Base-by-base conservation (phyloP, 805 yeast species). In the Cephaloascus fragrans region DNA sequence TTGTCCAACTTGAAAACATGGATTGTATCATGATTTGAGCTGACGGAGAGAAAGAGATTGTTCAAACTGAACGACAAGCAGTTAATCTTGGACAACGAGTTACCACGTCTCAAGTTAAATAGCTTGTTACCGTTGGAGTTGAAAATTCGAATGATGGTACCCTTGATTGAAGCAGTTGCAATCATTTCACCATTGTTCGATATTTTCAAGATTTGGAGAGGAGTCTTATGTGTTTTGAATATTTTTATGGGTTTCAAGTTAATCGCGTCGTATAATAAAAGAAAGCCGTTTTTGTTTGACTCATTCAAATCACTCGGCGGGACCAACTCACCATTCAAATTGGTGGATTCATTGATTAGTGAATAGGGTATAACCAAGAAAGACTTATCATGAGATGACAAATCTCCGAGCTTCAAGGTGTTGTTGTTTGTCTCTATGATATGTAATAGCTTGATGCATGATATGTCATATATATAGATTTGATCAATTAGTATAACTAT, bases 391-490 rank as follows among this genome's bases (percentile, higher is more conserved):
- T 59, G 63, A 4, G 61, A 48, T 35, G 66, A 53, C 35, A 66
- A 48, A 36, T 57, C 67, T 0, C 33, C 33, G 8, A 16, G n/a
- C n/a, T 31, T 31, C 18, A 31, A 16, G 6, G 33, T 8, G n/a
- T 31, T 31, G 33, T 16, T 31, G 15, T 55, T 51, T 6, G 59
- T 45, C 32, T 64, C 65, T 37, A 67, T 48, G 10, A 64, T 58
- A 42, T 64, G 64, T 33, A 90, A 56, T 19, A 89, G 71, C 51
- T 84, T 79, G 80, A 90, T 88, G 56, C 94, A 85, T 41, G 93
- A 77, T 44, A 90, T 81, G 57, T 90, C 97, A 62, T 90, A 93
- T 36, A 90, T 75, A 55, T 79, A 84, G 8, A 93, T 76, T 57
- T 89, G 95, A 43, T 86, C 90, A 37, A 76, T 68, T 39, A 90